Base-by-base conservation (phyloP, 495 filamentous ascomycete genomes). In the Penicillium egyptiacum region DNA sequence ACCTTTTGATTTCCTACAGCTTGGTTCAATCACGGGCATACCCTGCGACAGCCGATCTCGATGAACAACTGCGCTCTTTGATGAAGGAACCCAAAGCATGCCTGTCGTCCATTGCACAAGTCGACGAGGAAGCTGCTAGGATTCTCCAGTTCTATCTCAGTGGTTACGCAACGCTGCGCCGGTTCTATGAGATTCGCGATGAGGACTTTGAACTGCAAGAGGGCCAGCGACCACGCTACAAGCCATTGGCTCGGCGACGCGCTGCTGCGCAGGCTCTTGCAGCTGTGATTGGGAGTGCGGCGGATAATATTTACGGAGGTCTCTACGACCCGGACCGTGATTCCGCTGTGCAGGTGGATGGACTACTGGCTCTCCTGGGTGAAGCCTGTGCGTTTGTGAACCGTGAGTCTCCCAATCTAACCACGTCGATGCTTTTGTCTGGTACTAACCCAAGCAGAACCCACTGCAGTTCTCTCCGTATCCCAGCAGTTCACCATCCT, bases 181-280 rank as follows among this genome's bases (percentile, higher is more conserved):
- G 86, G 59, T 96, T 92, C 73, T 97, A 95, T 69, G 87, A 92
- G 60, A 81, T 90, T 39, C 85, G 92, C 45, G 92, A 97, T 59
- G 80, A 86, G 57, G 79, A 81, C 11, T 55, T 82, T 2, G 59
- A 62, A 20, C 58, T 74, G 5, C 28, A 68, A 46, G 64, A 73
- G 10, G 76, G 76, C n/a, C 62, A 77, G 56, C 70, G 60, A n/a
- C 71, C 74, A 2, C 70, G 69, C 16, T 69, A 76, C 61, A 73
- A 75, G 52, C 74, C 78, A 16, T 59, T 81, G 26, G 75, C 81
- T 4, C 77, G 87, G 33, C 87, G 83, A 55, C 79, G 79, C 47
- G 84, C 84, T 56, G 90, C 91, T 20, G 86, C 85, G 0, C 74
- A 83, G 26, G 85, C 86, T n/a, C 75, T 97, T 31, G 74, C 88